Evolutionary conservation across 1,284 basidiomycete genomes (phyloP), one percentile per base, ranked within the genome.

Genomic region (Mrakiaceae sp.): DNA sequence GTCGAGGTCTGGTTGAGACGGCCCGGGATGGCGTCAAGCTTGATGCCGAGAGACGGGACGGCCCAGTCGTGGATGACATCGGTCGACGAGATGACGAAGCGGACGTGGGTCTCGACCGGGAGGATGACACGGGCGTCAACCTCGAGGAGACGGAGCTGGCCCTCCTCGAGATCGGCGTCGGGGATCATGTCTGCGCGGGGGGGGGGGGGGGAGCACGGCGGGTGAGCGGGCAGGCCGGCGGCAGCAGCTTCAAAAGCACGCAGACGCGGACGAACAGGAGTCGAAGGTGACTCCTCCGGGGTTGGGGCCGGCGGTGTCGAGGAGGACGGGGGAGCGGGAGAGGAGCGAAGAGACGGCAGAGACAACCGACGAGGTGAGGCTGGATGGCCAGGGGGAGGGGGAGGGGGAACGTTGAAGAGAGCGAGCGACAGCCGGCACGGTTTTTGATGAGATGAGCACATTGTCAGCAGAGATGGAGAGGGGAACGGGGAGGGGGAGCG

Each of bases 31-130:
- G 70, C 72, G 69, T 76, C 75, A 8, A 49, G n/a, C 42, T 7
- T 55, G 61, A 75, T 64, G 68, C 74, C 74, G 70, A 75, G 68
- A 64, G 71, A 64, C 55, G 74, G 74, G 14, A 75, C 72, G 64
- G 74, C 74, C 67, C 73, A 76, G 69, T 76, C 74, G 69, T 76
- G 75, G 67, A 75, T 75, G 52, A 76, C 74, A 66, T 76, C 71
- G 62, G 67, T 68, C 58, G 71, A 71, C 70, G 74, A 74, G 55
- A 76, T 74, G 54, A 77, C 72, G 70, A 75, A 74, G 69, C 73
- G 71, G 57, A 74, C 71, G 70, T 74, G 73, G 67, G 73, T 73
- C 69, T 75, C 72, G 57, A 74, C 71, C 59, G 74, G 75, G 66
- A 76, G 71, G 55, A 75, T 72, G 53, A 76, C 69, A 68, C 73